These are phyloP conservation scores for Apiotrichum siamense DNA, from an alignment of 1,284 basidiomycete species.

Conservation along the genomic window DNA sequence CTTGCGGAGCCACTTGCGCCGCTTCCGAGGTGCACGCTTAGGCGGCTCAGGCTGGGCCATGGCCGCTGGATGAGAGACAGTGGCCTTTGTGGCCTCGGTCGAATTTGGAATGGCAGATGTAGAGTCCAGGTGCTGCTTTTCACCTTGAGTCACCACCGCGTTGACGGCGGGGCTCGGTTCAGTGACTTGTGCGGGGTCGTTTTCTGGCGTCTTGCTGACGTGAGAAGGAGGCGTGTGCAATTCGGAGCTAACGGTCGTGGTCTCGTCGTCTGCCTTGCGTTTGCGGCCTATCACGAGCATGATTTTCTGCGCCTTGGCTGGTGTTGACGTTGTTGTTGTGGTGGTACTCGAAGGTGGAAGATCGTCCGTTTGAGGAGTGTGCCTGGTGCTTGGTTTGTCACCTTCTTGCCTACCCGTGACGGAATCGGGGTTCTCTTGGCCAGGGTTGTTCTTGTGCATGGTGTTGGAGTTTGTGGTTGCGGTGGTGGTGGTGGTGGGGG, in stretches of 20 bases:
- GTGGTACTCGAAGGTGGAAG: too few species aligned
- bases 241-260: slow-evolving; percentile 5
- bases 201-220: slow-evolving; percentile 1
- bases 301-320: slow-evolving; percentile 4
- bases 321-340: background rate
- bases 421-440: too few species aligned
- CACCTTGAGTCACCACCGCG: background rate
- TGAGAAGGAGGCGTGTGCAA: slow-evolving; percentile 5
- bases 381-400: too few species aligned
- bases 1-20: slow-evolving; percentile 36
- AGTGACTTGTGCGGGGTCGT: background rate
- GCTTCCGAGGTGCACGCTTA: slow-evolving; percentile 29
- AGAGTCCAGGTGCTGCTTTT: background rate
- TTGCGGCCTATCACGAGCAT: slow-evolving; percentile 10
- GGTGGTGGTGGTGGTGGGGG: background rate
- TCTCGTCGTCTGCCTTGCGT: slow-evolving; percentile 12
- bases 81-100: background rate
- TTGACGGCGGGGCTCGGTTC: background rate
- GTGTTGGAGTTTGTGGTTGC: background rate
- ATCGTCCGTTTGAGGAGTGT: too few species aligned
- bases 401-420: too few species aligned
- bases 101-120: background rate
- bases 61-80: background rate
- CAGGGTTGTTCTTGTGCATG: background rate
- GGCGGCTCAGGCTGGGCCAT: background rate